A percentile compares a stretch with the other conserved stretches of the same genome.
These are phyloP conservation scores for Rhizopogon sp. DNA, from an alignment of 768 basidiomycete species.

Conservation along the genomic window DNA sequence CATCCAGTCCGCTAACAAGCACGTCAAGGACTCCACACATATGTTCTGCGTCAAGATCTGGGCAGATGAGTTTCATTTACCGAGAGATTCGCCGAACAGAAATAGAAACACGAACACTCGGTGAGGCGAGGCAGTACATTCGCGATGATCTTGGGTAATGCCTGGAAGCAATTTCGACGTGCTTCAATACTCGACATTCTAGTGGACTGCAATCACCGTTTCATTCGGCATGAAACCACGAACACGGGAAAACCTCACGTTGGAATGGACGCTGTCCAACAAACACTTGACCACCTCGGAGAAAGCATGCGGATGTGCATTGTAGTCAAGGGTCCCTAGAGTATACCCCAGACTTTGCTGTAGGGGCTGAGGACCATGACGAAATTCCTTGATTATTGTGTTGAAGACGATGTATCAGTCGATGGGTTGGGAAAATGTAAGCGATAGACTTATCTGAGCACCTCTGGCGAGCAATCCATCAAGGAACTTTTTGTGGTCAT, in stretches of 20 bases:
- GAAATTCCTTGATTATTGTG: constrained; percentile 65
- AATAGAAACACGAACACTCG: constrained; percentile 35
- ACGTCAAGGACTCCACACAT: constrained; percentile 49
- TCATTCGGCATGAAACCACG: constrained; percentile 14
- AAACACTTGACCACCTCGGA: constrained; percentile 53
- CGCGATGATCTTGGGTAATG: constrained; percentile 42
- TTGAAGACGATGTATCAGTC: constrained; percentile 13
- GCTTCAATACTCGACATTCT: constrained; percentile 48
- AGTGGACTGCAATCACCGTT: constrained; percentile 24
- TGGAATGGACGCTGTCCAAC: constrained; percentile 50
- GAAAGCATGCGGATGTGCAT: constrained; percentile 47
- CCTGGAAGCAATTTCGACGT: constrained; percentile 47
- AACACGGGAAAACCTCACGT: constrained; percentile 34
- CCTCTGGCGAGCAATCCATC: constrained; percentile 54
- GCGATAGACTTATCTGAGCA: constrained; percentile 65
- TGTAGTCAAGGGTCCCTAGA: constrained; percentile 67
- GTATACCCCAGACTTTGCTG: constrained; percentile 74
- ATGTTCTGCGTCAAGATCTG: constrained; percentile 45
- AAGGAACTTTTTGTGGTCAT: constrained; percentile 67
- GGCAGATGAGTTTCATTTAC: constrained; percentile 5
- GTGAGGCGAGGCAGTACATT: constrained; percentile 39
- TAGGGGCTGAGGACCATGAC: constrained; percentile 40
- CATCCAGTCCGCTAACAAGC: constrained; percentile 68
- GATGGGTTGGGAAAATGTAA: constrained; percentile 8
- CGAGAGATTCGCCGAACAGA: constrained; percentile 1